phyloP scores from a whole-genome alignment of 2,329 filamentous ascomycete genomes.

The Aspergillus phoenicis region DNA sequence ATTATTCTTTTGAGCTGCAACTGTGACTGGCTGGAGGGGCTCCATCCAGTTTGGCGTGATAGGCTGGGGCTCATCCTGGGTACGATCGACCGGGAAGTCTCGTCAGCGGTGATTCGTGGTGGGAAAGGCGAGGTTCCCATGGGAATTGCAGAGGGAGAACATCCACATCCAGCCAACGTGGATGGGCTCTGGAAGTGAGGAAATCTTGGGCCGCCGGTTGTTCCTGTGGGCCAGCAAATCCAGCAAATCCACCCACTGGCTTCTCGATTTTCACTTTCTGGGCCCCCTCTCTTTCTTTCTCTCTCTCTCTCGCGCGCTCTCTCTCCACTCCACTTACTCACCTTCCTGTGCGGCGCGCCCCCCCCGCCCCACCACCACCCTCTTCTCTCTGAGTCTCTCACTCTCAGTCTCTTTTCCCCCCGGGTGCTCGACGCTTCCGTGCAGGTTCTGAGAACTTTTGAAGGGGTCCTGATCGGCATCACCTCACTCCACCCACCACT shows the following conservation, averaged over 20 bases:
- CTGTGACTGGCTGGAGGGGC: constrained; percentile 8
- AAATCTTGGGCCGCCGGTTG: constrained; percentile 8
- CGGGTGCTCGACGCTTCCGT: constrained; percentile 21
- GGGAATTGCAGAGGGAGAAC: background rate
- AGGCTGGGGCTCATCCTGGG: constrained; percentile 10
- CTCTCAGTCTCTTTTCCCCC: constrained; percentile 1
- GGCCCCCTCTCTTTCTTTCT: background rate
- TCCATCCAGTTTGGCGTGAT: constrained; percentile 16
- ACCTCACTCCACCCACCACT: constrained; percentile 8
- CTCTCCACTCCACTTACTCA: background rate
- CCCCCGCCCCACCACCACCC: background rate
- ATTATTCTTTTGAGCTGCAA: background rate
- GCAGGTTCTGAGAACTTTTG: constrained; percentile 16
- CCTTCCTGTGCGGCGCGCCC: background rate
- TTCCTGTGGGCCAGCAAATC: constrained; percentile 14
- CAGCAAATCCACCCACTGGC: background rate
- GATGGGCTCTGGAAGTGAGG: background rate
- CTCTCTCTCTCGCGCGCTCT: background rate
- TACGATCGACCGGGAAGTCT: constrained; percentile 20
- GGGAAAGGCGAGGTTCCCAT: constrained; percentile 5
- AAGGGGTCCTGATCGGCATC: constrained; percentile 18
- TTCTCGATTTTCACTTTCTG: background rate
- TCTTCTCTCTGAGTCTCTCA: background rate
- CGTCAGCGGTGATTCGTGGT: constrained; percentile 12
- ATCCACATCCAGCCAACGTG: constrained; percentile 10